Percentiles rank a stretch among this genome's conserved stretches.
phyloP scores from a whole-genome alignment of 2,329 filamentous ascomycete genomes.

The Byssothecium circinans region DNA sequence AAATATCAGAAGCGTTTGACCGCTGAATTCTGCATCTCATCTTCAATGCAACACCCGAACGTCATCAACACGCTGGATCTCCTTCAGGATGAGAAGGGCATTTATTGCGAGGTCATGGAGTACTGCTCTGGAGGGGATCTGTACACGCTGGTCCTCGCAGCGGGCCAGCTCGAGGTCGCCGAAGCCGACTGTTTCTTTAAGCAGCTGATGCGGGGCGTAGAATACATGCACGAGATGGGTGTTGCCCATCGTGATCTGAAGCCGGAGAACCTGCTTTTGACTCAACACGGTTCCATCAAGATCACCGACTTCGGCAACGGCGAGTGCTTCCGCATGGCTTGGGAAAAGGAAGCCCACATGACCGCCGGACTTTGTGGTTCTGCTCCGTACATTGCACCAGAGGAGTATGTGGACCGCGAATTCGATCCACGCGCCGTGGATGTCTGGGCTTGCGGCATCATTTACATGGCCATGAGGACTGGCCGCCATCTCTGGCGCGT shows the following conservation, averaged over 20 bases:
- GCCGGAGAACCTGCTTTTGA: slow-evolving; percentile 92
- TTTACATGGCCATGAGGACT: slow-evolving; percentile 99
- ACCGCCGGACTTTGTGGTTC: slow-evolving; percentile 95
- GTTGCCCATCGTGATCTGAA: slow-evolving; percentile 96
- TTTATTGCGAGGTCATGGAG: slow-evolving; percentile 99
- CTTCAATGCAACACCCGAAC: slow-evolving; percentile 92
- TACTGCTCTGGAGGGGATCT: slow-evolving; percentile 96
- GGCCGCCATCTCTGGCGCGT: slow-evolving; percentile 94
- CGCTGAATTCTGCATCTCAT: slow-evolving; percentile 97
- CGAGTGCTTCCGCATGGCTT: slow-evolving; percentile 99
- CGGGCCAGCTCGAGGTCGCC: slow-evolving; percentile 84
- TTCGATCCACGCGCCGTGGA: slow-evolving; percentile 98
- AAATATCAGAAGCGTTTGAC: slow-evolving; percentile 98
- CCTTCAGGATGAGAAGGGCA: slow-evolving; percentile 91
- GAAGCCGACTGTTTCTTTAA: slow-evolving; percentile 99
- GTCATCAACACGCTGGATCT: slow-evolving; percentile 97
- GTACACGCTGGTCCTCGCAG: slow-evolving; percentile 88
- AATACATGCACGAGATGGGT: slow-evolving; percentile 99
- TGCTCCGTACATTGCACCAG: slow-evolving; percentile 94
- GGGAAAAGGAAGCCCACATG: slow-evolving; percentile 98
- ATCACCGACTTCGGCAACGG: slow-evolving; percentile 99
- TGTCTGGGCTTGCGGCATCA: slow-evolving; percentile 97
- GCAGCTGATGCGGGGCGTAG: slow-evolving; percentile 97
- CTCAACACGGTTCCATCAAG: slow-evolving; percentile 88
- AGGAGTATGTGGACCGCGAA: slow-evolving; percentile 93